Evolutionary conservation across 2,329 filamentous ascomycete genomes (phyloP), one percentile per base, ranked within the genome.

Genomic region (Hypoxylon sp.): DNA sequence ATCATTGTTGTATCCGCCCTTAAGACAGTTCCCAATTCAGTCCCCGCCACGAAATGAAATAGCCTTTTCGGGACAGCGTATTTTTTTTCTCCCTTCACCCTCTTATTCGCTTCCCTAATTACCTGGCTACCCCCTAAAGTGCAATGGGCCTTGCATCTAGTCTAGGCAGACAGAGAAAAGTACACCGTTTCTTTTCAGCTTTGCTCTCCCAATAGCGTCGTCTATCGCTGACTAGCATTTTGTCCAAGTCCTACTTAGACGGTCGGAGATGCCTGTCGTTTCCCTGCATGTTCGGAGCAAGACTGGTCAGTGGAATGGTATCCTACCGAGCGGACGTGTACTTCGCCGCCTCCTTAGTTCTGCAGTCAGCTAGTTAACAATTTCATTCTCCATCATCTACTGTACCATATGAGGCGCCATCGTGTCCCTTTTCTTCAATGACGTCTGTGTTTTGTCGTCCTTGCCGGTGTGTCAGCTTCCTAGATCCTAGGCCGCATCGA

Each of bases 401-500:
- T 27, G 30, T 30, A 15, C 26, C 35, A 31, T 35, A 38, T 48
- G 9, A 55, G 51, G 37, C 55, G 35, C 38, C 46, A 42, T 51
- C 43, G 25, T 40, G 11, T 26, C 35, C 27, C 36, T 41, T 37
- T 35, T 46, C 26, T 16, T 41, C 34, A 42, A 55, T 51, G 54
- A 55, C 45, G 51, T 51, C 48, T 41, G 29, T 46, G 32, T 21
- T 42, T 51, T 30, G 25, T 45, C 38, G 23, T 43, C 15, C 31
- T 40, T 48, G 34, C 41, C 36, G 34, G 43, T 45, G 34, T 51
- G 55, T 58, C 46, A 58, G 55, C 38, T 58, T 51, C 51, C 55
- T 51, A 51, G 38, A 51, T 47, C 55, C 51, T 34, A 34, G 35
- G 35, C 17, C 42, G 38, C 47, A 34, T 51, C 47, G 43, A 50